Conservation (phyloP, 2,329 filamentous ascomycete genomes). For the Davidsoniella australis region DNA sequence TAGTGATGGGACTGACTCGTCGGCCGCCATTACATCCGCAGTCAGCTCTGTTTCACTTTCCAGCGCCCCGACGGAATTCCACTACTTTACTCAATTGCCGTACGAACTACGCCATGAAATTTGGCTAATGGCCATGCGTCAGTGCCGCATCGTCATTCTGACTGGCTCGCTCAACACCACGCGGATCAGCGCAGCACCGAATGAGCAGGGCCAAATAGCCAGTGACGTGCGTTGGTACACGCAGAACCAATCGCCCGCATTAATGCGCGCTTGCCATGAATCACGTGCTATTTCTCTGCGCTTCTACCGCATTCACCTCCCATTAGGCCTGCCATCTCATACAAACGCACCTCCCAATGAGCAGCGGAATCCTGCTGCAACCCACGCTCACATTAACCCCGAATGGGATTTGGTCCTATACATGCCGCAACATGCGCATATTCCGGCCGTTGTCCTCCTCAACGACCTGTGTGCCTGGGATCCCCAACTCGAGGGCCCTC, state of each 20-base stretch:
- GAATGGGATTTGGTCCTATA: conserved; percentile 15
- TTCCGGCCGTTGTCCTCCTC: conserved; percentile 13
- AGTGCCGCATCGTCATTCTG: conserved; percentile 13
- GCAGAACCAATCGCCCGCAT: conserved; percentile 13
- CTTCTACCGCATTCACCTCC: conserved; percentile 15
- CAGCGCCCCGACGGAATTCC: conserved; percentile 4
- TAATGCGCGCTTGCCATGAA: conserved; percentile 14
- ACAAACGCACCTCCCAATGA: neutral
- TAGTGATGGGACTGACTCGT: too few species aligned
- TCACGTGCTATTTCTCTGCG: conserved; percentile 12
- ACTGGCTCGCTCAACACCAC: conserved; percentile 5
- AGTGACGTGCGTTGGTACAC: conserved; percentile 14
- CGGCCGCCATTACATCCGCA: too few species aligned
- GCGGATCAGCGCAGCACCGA: conserved; percentile 2
- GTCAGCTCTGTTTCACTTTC: too few species aligned
- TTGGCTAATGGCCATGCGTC: conserved; percentile 13
- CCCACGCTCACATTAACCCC: conserved; percentile 14
- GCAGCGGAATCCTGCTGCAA: conserved; percentile 13
- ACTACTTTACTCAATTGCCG: conserved; percentile 12
- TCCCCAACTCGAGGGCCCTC: conserved; percentile 10
- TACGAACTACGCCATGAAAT: conserved; percentile 14
- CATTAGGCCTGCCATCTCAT: conserved; percentile 6
- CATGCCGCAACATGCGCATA: conserved; percentile 4
- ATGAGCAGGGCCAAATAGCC: conserved; percentile 10
- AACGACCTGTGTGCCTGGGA: conserved; percentile 14